phyloP scores from a whole-genome alignment of 768 basidiomycete genomes.

The Xerocomellus dryophilus region DNA sequence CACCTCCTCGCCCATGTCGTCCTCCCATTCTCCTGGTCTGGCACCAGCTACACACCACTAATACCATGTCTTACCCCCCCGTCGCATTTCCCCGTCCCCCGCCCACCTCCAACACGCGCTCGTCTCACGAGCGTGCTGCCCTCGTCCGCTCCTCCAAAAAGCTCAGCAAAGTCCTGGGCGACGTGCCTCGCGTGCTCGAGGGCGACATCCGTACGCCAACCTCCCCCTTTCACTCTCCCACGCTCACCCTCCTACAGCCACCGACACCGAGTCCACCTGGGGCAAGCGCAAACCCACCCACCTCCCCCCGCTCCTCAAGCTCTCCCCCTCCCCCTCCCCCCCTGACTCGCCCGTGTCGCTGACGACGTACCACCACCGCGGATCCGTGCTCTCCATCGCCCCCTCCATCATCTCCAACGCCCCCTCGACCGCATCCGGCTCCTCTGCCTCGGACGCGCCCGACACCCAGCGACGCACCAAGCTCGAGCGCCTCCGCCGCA shows the following conservation, averaged over 20 bases:
- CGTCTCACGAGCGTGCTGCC: constrained; percentile 49
- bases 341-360: constrained; percentile 4
- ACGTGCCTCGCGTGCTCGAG: constrained; percentile 57
- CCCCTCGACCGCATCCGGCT: constrained; percentile 15
- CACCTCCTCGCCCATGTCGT: not conserved
- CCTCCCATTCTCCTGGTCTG: constrained; percentile 20
- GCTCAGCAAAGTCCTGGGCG: constrained; percentile 55
- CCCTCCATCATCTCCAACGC: constrained; percentile 17
- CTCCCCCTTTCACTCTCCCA: not conserved
- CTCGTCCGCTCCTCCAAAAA: constrained; percentile 58
- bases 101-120: constrained; percentile 56
- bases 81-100: constrained; percentile 36
- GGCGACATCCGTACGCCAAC: constrained; percentile 3
- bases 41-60: constrained; percentile 18
- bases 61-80: constrained; percentile 1
- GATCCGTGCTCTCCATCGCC: constrained; percentile 23
- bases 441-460: constrained; percentile 30
- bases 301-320: constrained; percentile 26
- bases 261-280: constrained; percentile 19
- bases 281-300: constrained; percentile 28
- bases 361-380: constrained; percentile 9
- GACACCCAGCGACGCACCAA: constrained; percentile 48
- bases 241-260: not conserved
- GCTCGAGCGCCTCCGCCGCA: constrained; percentile 61
- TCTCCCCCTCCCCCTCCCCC: constrained; percentile 2